A percentile compares a stretch with the other conserved stretches of the same genome.
Conservation (phyloP, 768 basidiomycete species). For the Boletellus sp. region DNA sequence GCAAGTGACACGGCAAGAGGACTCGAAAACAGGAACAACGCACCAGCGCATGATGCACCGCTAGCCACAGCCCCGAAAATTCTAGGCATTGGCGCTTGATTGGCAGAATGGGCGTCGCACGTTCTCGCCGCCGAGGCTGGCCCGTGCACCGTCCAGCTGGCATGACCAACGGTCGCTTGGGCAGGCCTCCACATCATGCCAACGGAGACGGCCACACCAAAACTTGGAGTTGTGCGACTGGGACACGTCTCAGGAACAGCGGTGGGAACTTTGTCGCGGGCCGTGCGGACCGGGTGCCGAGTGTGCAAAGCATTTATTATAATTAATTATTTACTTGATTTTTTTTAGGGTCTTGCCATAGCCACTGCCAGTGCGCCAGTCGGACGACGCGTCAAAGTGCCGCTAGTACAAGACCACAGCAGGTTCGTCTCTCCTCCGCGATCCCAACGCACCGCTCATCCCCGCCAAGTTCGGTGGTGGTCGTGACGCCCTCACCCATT, state of each 20-base stretch:
- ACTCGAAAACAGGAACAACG: not conserved
- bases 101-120: not conserved
- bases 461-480: constrained; percentile 27
- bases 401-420: not conserved
- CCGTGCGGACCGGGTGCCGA: not conserved
- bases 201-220: too few species aligned
- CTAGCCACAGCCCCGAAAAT: constrained; percentile 16
- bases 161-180: too few species aligned
- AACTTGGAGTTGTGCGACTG: not conserved
- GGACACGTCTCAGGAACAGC: not conserved
- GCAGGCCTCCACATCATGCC: too few species aligned
- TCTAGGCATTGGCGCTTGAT: constrained; percentile 3
- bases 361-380: not conserved
- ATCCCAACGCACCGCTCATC: not conserved
- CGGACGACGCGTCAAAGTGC: not conserved
- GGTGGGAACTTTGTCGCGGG: not conserved
- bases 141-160: too few species aligned
- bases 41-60: constrained; percentile 10
- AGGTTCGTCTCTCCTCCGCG: not conserved
- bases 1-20: not conserved
- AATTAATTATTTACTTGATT: not conserved
- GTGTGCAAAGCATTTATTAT: too few species aligned
- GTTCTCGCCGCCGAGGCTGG: not conserved
- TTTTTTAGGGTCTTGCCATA: not conserved
- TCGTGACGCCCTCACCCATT: constrained; percentile 32